Evolutionary conservation across 192 early-diverging fungal species (phyloP).

Genomic region (Coemansia sp.): DNA sequence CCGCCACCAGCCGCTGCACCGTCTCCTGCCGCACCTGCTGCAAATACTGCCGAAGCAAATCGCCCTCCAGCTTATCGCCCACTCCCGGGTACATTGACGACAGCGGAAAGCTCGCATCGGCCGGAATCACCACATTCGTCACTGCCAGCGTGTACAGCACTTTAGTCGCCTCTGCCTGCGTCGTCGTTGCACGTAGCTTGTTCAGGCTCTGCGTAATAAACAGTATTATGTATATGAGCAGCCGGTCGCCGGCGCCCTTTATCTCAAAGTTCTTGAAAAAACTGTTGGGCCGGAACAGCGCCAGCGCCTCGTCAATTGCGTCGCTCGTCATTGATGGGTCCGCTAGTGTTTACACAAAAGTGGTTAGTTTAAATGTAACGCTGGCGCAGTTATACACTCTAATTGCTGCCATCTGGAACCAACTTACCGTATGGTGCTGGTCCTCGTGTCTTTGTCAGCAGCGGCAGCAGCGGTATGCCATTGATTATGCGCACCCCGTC

Average conservation of each 20-base stretch:
- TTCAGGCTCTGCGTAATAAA: constrained; percentile 84
- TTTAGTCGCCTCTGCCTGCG: constrained; percentile 73
- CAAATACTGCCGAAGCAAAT: constrained; percentile 84
- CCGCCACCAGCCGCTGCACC: constrained; percentile 68
- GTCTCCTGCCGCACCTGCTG: constrained; percentile 88
- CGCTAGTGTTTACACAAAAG: background rate
- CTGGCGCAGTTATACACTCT: background rate
- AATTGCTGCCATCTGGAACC: background rate
- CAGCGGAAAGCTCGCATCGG: constrained; percentile 91
- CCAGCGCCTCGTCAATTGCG: constrained; percentile 92
- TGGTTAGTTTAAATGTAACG: background rate
- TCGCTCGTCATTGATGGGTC: constrained; percentile 69
- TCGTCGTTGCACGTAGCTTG: constrained; percentile 63
- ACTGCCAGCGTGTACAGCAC: constrained; percentile 83
- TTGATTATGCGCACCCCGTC: constrained; percentile 62
- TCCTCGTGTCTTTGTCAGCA: constrained; percentile 85
- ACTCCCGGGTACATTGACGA: constrained; percentile 82
- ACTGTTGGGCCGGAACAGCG: constrained; percentile 93
- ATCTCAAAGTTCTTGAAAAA: constrained; percentile 99
- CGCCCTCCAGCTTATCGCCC: constrained; percentile 68
- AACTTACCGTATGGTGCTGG: constrained; percentile 72
- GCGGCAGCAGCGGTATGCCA: constrained; percentile 83
- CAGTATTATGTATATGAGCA: constrained; percentile 92
- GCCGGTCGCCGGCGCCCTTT: constrained; percentile 87
- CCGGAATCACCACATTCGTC: constrained; percentile 87